phyloP scores from a whole-genome alignment of 106 monocot species.

The Dendrobium huoshanense region DNA sequence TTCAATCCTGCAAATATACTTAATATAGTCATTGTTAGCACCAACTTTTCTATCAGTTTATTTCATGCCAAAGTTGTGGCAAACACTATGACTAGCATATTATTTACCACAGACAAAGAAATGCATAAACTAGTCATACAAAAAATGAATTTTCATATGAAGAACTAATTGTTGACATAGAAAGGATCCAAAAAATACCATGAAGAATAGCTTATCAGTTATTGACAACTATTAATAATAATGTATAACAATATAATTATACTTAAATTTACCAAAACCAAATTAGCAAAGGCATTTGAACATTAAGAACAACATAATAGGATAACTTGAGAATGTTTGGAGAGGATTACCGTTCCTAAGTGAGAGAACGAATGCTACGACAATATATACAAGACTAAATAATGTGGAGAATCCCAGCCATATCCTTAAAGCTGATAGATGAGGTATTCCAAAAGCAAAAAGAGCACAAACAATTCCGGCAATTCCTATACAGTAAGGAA shows the following conservation, averaged over 20 bases:
- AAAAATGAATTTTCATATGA: no score
- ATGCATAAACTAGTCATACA: no score
- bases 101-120: no score
- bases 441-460: slow-evolving; percentile 95
- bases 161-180: background rate
- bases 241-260: background rate
- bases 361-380: slow-evolving; percentile 65
- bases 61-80: background rate
- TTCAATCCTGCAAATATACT: slow-evolving; percentile 35
- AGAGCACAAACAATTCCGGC: slow-evolving; percentile 87
- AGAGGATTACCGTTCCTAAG: slow-evolving; percentile 59
- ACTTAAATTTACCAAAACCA: no score
- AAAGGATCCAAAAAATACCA: background rate
- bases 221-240: background rate
- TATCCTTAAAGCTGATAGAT: slow-evolving; percentile 78
- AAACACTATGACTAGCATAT: no score
- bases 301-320: no score
- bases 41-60: background rate
- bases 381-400: slow-evolving; percentile 77
- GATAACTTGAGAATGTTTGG: no score
- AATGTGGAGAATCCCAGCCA: slow-evolving; percentile 93
- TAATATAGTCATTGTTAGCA: background rate
- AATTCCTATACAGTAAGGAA: slow-evolving; percentile 87
- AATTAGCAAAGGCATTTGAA: no score
- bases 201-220: background rate